Evolutionary conservation across 805 yeast genomes (phyloP), one percentile per base, ranked within the genome.

Genomic region (Kazachstania martiniae): DNA sequence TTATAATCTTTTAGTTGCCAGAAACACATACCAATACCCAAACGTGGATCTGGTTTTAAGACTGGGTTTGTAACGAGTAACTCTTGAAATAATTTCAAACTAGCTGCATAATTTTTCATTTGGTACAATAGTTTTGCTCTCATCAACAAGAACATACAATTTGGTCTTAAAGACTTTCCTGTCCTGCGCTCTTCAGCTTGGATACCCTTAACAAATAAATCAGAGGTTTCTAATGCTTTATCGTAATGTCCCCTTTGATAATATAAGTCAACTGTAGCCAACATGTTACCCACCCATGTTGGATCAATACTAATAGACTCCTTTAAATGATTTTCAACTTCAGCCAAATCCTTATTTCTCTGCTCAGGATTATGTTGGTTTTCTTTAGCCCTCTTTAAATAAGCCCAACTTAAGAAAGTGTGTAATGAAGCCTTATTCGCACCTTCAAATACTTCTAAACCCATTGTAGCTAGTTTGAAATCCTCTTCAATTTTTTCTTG

Each of bases 21-120:
- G 52, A 77, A 89, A 56, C 96, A 87, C 42, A 91, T 62, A 22
- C 98, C 99, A 39, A 89, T 74, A 18, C 97, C 99, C 38, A 91
- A 70, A 56, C 99, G 68, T 13, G 96, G 93, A 59, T 89, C 96
- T 4, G 97, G 96, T 44, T 71, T 70, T 44, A 80, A 61, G 23
- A 79, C 53, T 2, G 96, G 96, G 40, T 85, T 77, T 31, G 77
- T 64, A 21, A 77, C 67, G 42, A 91, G 63, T 6, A 82, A 77
- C 41, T 79, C 81, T 63, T 91, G 99, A 58, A 83, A 91, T 21
- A 82, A 55, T 52, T 77, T 78, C 46, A 91, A 67, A 12, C 95
- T 86, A 5, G 70, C 74, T 16, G 68, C 54, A 55, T 76, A 86
- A 51, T 81, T 80, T 38, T 74, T 77, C 53, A 78, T 81, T 40